Base-by-base conservation (phyloP, 176 grass and related monocot genomes). In the Rhynchospora breviuscula region DNA sequence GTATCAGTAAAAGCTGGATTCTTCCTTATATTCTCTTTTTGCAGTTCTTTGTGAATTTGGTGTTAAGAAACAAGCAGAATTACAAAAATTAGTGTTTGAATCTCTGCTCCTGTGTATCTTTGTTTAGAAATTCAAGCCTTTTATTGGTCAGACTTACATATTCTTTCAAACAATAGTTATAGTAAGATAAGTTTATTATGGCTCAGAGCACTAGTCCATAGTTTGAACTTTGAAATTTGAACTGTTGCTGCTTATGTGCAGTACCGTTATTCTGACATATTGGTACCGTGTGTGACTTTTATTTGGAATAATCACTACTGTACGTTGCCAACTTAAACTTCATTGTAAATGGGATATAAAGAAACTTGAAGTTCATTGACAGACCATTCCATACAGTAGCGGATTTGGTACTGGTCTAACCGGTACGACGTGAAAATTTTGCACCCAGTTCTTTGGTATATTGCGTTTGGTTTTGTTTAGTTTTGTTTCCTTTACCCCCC, bases 141-240 rank as follows among this genome's bases (percentile, higher is more conserved):
- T 40, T 31, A 2, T 54, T 76, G 67, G 15, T 47, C 6, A 19
- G 71, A 40, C 29, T 43, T 23, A 26, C 71, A 53, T 25, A 53
- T 22, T 75, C 46, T 18, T 53, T 53, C 1, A 52, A 52, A 52
- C 21, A 14, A 75, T 75, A 52, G 4, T 26, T 14, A 8, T 33
- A 21, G 21, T 48, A 53, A 76, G 21, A 15, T 54, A 29, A 48
- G 53, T 22, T 53, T 76, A 3, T 18, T 22, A 52, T 12, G 53
- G 6, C 47, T 45, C 11, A 21, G 40, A 47, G 45, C n/a, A 75
- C n/a, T 25, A 47, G 11, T 51, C 31, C 45, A 13, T 75, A 26
- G 70, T 75, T 75, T 75, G 70, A 31, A 77, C 12, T 56, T 56
- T 77, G 70, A 31, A 77, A 22, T 56, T 56, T 77, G 51, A 56